Conservation (phyloP, 768 basidiomycete species). For the Jaapia argillacea region DNA sequence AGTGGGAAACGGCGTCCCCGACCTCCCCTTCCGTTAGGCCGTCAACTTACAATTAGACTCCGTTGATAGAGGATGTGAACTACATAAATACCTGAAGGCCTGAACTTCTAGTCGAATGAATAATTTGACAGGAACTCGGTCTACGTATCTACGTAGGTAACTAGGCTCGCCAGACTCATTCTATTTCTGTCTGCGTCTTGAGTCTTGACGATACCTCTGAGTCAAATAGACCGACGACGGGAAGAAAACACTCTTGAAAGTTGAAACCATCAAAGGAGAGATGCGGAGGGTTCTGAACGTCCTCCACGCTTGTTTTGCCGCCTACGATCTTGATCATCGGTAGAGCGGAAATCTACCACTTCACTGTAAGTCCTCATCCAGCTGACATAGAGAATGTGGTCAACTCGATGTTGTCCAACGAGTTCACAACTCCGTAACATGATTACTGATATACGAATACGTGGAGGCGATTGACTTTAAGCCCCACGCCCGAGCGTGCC, state of each 20-base stretch:
- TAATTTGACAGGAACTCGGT: no score
- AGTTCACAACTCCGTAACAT: constrained; percentile 91
- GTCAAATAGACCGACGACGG: constrained; percentile 84
- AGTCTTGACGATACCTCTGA: no score
- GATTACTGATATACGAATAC: constrained; percentile 83
- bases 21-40: no score
- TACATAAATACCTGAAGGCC: no score
- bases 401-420: constrained; percentile 90
- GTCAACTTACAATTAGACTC: no score
- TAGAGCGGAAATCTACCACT: constrained; percentile 90
- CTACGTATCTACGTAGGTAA: no score
- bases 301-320: constrained; percentile 95
- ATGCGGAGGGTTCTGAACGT: constrained; percentile 97
- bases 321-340: constrained; percentile 82
- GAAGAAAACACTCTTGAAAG: constrained; percentile 78
- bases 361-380: constrained; percentile 95
- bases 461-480: constrained; percentile 81
- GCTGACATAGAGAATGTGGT: constrained; percentile 90
- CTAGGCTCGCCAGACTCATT: no score
- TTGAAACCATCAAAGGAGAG: constrained; percentile 95
- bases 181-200: no score
- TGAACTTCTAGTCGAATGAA: no score
- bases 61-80: no score
- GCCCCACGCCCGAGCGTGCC: constrained; percentile 76
- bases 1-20: no score